phyloP scores from a whole-genome alignment of 768 basidiomycete genomes.

The Termitomyces titanicus region DNA sequence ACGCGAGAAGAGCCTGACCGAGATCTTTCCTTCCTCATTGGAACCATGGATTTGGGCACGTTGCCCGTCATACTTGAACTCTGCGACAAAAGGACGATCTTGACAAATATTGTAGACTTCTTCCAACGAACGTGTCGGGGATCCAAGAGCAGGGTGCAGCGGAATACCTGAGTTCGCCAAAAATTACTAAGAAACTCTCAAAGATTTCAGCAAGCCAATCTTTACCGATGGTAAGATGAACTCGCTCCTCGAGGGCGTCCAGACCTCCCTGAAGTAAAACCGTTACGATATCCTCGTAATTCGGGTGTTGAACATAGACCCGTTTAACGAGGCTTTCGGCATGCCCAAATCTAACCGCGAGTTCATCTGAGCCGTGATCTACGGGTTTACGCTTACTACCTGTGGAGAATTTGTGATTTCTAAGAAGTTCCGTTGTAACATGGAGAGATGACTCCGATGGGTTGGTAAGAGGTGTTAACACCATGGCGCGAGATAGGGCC shows the following conservation, averaged over 20 bases:
- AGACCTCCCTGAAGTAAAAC: conserved; percentile 62
- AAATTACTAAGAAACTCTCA: neutral
- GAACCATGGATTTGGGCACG: conserved; percentile 75
- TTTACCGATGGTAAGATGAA: conserved; percentile 70
- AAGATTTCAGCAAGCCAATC: neutral
- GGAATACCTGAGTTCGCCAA: conserved; percentile 59
- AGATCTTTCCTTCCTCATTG: conserved; percentile 23
- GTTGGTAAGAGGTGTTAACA: conserved; percentile 44
- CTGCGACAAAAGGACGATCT: conserved; percentile 69
- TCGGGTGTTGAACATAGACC: conserved; percentile 77
- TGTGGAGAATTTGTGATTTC: conserved; percentile 1
- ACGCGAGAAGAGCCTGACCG: conserved; percentile 76
- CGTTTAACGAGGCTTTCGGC: conserved; percentile 67
- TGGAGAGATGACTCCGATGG: conserved; percentile 17
- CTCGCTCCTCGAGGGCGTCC: conserved; percentile 51
- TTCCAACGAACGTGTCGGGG: conserved; percentile 77
- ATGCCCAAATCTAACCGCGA: conserved; percentile 39
- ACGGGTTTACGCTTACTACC: conserved; percentile 19
- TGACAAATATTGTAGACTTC: conserved; percentile 77
- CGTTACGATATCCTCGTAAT: conserved; percentile 64
- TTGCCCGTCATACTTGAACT: conserved; percentile 92
- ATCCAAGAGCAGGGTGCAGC: conserved; percentile 82
- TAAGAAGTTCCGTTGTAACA: conserved; percentile 24
- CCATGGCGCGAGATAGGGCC: conserved; percentile 76
- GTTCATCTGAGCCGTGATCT: conserved; percentile 29